Evolutionary conservation across 1,284 basidiomycete genomes (phyloP).

Genomic region (Cryptococcus amylolentus): DNA sequence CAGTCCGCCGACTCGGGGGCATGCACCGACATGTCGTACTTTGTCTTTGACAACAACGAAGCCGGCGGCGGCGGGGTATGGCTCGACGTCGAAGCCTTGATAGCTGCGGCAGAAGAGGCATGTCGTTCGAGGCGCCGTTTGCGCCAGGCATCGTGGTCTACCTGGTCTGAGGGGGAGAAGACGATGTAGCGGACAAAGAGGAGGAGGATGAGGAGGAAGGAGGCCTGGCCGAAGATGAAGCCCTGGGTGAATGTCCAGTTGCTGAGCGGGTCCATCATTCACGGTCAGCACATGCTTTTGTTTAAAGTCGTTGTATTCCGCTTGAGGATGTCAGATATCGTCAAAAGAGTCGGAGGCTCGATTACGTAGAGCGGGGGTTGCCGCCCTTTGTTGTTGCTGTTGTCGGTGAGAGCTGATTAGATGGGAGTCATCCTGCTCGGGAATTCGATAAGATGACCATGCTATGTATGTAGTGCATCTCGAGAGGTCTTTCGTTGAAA

Average conservation of each 20-base stretch:
- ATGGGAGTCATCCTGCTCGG: no score
- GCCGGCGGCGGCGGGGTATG: conserved; percentile 42
- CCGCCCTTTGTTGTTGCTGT: no score
- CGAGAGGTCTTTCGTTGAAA: no score
- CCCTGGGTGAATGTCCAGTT: conserved; percentile 56
- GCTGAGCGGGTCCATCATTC: background rate
- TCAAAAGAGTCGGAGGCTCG: background rate
- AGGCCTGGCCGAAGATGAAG: conserved; percentile 55
- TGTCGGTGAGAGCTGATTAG: no score
- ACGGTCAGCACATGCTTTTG: conserved; percentile 1
- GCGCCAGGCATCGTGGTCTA: conserved; percentile 35
- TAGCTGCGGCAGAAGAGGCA: conserved; percentile 19
- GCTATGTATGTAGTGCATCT: no score
- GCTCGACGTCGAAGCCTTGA: conserved; percentile 32
- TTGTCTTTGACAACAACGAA: conserved; percentile 51
- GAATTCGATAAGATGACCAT: no score
- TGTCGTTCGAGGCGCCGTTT: conserved; percentile 30
- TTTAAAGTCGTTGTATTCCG: background rate
- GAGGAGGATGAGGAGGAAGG: conserved; percentile 49
- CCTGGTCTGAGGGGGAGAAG: conserved; percentile 51
- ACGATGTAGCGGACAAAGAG: conserved; percentile 57
- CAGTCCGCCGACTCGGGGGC: conserved; percentile 56
- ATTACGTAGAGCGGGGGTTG: no score
- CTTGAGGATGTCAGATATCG: no score
- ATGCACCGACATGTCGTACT: conserved; percentile 56